A percentile compares a stretch with the other conserved stretches of the same genome.
Evolutionary conservation across 2,329 filamentous ascomycete genomes (phyloP).

Genomic region (Xylaria sp.): DNA sequence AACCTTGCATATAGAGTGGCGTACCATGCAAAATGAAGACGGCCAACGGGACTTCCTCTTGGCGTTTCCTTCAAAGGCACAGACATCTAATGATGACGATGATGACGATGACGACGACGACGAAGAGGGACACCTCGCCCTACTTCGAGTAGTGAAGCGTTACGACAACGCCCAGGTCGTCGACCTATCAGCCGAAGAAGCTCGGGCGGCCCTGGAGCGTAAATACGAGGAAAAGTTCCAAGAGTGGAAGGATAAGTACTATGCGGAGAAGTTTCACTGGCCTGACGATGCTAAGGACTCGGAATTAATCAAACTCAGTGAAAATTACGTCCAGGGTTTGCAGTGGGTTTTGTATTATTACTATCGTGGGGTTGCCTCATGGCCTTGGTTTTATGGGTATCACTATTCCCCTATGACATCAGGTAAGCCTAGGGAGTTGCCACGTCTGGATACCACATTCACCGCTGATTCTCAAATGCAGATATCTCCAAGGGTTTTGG

Average conservation of each 20-base stretch:
- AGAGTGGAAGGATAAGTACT: constrained; percentile 95
- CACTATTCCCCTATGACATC: constrained; percentile 98
- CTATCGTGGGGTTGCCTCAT: constrained; percentile 94
- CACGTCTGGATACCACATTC: neutral
- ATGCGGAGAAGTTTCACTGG: constrained; percentile 89
- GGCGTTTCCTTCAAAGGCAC: constrained; percentile 52
- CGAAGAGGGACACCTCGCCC: constrained; percentile 81
- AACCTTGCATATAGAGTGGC: constrained; percentile 62
- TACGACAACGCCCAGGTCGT: constrained; percentile 91
- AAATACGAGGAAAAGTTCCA: constrained; percentile 91
- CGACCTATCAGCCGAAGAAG: constrained; percentile 79
- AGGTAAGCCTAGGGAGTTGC: constrained; percentile 49
- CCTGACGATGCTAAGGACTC: constrained; percentile 74
- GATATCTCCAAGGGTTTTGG: constrained; percentile 88
- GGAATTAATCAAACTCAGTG: constrained; percentile 80
- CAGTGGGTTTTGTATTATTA: constrained; percentile 99
- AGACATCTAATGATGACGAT: constrained; percentile 43
- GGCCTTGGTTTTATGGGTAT: constrained; percentile 97
- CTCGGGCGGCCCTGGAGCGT: constrained; percentile 76
- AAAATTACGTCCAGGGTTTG: constrained; percentile 96
- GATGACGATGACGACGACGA: constrained; percentile 66
- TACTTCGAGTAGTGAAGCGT: constrained; percentile 82
- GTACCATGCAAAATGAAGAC: constrained; percentile 61
- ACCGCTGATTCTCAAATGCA: constrained; percentile 35
- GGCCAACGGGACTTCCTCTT: constrained; percentile 60